Conservation (phyloP, 1,139 yeast genomes). For the Saccharomyces hybrid region DNA sequence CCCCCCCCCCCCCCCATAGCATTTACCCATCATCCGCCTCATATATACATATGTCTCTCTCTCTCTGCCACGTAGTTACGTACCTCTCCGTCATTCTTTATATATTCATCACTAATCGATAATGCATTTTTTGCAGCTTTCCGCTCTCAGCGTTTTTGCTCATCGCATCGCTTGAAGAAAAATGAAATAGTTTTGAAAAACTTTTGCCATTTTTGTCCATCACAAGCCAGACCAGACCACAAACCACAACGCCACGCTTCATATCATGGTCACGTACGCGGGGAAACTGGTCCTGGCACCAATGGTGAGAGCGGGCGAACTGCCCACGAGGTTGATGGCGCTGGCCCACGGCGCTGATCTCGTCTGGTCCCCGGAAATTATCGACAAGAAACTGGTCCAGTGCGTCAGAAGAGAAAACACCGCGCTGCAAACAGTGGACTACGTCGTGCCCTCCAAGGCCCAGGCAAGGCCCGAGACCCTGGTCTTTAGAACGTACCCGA, state of each 20-base stretch:
- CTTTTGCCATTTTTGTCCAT: not conserved
- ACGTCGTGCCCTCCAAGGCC: conserved; percentile 30
- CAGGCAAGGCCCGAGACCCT: conserved; percentile 36
- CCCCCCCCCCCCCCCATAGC: too few species aligned
- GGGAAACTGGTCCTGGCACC: conserved; percentile 88
- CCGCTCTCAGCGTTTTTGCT: not conserved
- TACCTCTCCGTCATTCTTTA: not conserved
- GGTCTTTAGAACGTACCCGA: conserved; percentile 67
- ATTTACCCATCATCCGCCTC: not conserved
- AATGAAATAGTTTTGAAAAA: not conserved
- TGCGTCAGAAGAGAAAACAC: conserved; percentile 57
- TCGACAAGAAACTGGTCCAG: conserved; percentile 71
- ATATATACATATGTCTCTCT: not conserved
- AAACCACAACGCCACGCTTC: not conserved
- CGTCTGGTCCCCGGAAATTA: conserved; percentile 92
- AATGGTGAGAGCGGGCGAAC: conserved; percentile 92
- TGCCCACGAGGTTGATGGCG: conserved; percentile 77
- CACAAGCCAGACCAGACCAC: not conserved
- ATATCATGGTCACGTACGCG: conserved; percentile 10
- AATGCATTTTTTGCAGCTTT: not conserved
- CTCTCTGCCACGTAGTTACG: not conserved
- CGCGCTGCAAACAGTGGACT: conserved; percentile 54
- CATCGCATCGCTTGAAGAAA: not conserved
- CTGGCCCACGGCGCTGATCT: conserved; percentile 82
- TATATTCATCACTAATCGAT: not conserved